Percentiles rank a stretch among this genome's conserved stretches.
Conservation (phyloP, 192 early-diverging fungal genomes). For the Entomortierella chlamydospora region DNA sequence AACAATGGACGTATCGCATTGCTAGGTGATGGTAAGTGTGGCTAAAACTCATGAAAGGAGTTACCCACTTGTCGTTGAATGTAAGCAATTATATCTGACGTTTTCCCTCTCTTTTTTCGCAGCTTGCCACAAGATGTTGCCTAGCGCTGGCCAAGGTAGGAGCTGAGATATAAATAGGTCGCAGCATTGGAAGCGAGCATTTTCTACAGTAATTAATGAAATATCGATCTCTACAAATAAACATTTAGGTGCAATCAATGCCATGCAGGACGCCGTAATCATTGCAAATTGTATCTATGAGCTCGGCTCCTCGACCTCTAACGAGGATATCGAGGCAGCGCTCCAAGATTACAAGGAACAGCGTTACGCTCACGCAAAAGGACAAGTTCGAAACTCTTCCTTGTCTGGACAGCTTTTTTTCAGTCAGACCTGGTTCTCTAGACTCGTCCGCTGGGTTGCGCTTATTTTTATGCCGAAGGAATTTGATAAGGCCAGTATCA, state of each 20-base stretch:
- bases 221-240: background rate
- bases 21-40: conserved; percentile 34
- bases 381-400: conserved; percentile 9
- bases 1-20: conserved; percentile 21
- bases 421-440: conserved; percentile 6
- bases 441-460: background rate
- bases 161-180: background rate
- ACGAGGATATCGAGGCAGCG: background rate
- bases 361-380: conserved; percentile 15
- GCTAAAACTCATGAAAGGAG: too few species aligned
- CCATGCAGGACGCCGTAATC: conserved; percentile 37
- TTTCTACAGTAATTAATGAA: background rate
- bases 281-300: conserved; percentile 34
- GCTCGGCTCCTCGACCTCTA: background rate
- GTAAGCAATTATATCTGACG: too few species aligned
- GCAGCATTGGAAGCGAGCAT: background rate
- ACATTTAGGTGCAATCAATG: conserved; percentile 19
- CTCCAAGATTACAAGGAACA: conserved; percentile 15
- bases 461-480: conserved; percentile 7
- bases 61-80: too few species aligned
- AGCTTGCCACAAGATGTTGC: conserved; percentile 13
- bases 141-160: conserved; percentile 39
- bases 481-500: background rate
- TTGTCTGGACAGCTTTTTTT: conserved; percentile 1
- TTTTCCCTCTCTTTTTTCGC: background rate